Evolutionary conservation across 805 yeast species (phyloP), one percentile per base, ranked within the genome.

Genomic region (Cyberlindnera bimundalis): DNA sequence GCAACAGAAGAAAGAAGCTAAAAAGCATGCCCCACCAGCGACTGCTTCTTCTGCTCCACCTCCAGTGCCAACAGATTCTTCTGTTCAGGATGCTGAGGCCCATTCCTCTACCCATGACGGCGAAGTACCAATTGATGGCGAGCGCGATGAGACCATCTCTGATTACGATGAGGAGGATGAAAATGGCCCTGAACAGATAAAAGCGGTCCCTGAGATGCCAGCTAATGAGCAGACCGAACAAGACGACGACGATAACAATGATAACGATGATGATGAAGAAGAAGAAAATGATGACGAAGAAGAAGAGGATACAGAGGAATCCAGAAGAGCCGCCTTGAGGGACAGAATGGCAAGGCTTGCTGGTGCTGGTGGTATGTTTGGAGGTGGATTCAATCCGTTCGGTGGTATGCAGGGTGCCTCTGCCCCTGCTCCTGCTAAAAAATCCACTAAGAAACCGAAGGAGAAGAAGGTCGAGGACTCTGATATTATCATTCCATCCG

Each of bases 311-410:
- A 84, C 78, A 31, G 95, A 85, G 56, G 93, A 84, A 47, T 70
- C 81, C 5, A 76, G 83, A 41, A 76, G 93, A 53, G 74, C 82
- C 35, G 86, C 82, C 6, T 68, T 91, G 39, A 81, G 95, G 16
- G 96, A 85, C 48, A 76, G 97, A 46, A 91, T 91, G 96, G 98
- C 99, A n/a, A 86, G 82, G 53, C 74, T 91, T 15, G 84, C 97
- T 1, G 95, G 96, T 16, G 80, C 79, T 12, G 79, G 80, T 62
- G 90, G 89, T 31, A 63, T 61, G 51, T 60, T 62, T 23, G 65
- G 63, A 20, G 68, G 64, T 5, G 56, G 57, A 26, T 26, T 26
- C 14, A 26, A 26, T n/a, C 28, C 28, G 12, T 26, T 26, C 28
- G 28, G 28, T 26, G 28, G 28, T 26, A 26, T 26, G 9, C 28